Evolutionary conservation across 805 yeast genomes (phyloP).

Genomic region (Myxozyma udenii): DNA sequence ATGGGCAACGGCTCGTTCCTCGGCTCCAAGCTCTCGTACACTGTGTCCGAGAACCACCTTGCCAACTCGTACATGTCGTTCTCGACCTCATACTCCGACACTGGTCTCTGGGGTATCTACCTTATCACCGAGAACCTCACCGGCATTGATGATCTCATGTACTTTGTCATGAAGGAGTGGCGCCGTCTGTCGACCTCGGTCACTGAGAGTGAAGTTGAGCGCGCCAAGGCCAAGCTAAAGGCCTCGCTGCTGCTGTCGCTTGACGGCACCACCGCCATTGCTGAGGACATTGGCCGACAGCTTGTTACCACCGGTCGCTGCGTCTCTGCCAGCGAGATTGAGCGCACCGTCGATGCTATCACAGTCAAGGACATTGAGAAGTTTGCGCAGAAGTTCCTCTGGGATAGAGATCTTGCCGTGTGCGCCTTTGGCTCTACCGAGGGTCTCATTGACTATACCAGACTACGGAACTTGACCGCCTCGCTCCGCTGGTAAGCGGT

Average conservation of each 20-base stretch:
- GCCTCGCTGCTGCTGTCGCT: slow-evolving; percentile 85
- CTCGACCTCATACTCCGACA: slow-evolving; percentile 94
- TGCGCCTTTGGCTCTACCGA: slow-evolving; percentile 86
- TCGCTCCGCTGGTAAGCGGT: slow-evolving; percentile 27
- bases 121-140: slow-evolving; percentile 75
- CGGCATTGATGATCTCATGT: slow-evolving; percentile 62
- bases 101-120: slow-evolving; percentile 97
- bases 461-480: slow-evolving; percentile 51
- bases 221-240: slow-evolving; percentile 91
- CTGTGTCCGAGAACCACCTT: slow-evolving; percentile 58
- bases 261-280: slow-evolving; percentile 93
- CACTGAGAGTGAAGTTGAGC: slow-evolving; percentile 79
- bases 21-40: slow-evolving; percentile 76
- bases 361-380: slow-evolving; percentile 72
- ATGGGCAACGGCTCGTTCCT: slow-evolving; percentile 77
- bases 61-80: slow-evolving; percentile 96
- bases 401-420: slow-evolving; percentile 76
- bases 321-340: slow-evolving; percentile 69
- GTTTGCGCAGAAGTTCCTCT: slow-evolving; percentile 83
- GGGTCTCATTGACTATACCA: slow-evolving; percentile 64
- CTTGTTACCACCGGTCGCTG: slow-evolving; percentile 87
- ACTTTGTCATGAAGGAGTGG: slow-evolving; percentile 85
- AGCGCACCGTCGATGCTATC: slow-evolving; percentile 70
- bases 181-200: slow-evolving; percentile 77
- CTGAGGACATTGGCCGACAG: slow-evolving; percentile 97